Base-by-base conservation (phyloP, 2,329 filamentous ascomycete genomes). In the Fonsecaea monophora region DNA sequence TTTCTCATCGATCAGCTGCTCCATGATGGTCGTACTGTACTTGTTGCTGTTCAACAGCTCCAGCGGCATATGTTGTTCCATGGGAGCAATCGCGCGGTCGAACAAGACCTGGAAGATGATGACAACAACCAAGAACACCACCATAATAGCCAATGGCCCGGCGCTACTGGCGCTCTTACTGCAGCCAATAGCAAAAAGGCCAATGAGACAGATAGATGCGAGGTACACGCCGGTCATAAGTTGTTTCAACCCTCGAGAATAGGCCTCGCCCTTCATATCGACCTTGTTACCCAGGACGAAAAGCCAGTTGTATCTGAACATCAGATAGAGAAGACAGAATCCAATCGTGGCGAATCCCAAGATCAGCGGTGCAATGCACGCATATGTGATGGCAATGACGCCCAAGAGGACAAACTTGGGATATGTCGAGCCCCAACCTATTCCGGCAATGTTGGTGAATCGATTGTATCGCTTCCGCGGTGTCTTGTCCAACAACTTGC, bases 301-400 rank as follows among this genome's bases (percentile, higher is more conserved):
- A 60, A 97, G 84, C 60, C 97, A 82, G 75, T 97, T 96, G 83
- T 97, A 97, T 40, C 92, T 87, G 83, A 93, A 97, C 42, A 92
- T 91, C 62, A 94, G 82, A 76, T 96, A 96, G 75, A 97, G 92
- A 42, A 95, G 82, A 42, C 84, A 87, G 69, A 97, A 86, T 32
- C 92, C 93, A 15, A 91, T 82, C 0, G 90, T 89, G 4, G 92
- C 91, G 74, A 97, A 97, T 7, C 89, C 86, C 21, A 97, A 84
- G 62, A 97, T 89, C 1, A 97, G 81, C 0, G 94, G 94, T 1
- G 93, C 92, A 73, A 97, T 96, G 72, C 90, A 91, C 1, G 92
- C 90, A 76, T 97, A 97, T 40, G 89, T 91, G 62, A 97, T 87
- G 35, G 91, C 92, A n/a, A 94, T 94, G 15, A 94, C 91, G 4